Conservation (phyloP, 148 eudicot genomes). For the Diospyros lotus region DNA sequence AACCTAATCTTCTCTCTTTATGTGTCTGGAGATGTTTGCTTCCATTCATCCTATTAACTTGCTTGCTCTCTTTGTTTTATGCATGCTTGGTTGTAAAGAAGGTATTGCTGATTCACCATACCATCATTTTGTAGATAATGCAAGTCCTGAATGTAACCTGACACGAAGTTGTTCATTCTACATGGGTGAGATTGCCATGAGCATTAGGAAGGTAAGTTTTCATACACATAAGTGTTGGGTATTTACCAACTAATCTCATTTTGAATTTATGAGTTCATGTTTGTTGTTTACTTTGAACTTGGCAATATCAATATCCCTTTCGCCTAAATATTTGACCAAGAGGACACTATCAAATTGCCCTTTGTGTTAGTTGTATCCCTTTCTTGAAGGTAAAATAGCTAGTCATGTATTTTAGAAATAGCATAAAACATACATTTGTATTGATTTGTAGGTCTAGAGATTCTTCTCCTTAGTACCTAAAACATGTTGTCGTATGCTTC, state of each 20-base stretch:
- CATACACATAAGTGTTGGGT: neutral
- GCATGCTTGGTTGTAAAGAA: neutral
- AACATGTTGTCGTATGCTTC: neutral
- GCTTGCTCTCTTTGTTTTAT: neutral
- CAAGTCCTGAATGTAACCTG: constrained; percentile 88
- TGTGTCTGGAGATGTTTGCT: too few relatives aligned
- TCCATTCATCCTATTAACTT: neutral
- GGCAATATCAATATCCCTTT: too few relatives aligned
- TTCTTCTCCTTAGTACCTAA: neutral
- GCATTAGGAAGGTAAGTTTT: constrained; percentile 66
- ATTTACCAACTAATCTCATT: neutral
- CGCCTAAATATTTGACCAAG: too few relatives aligned
- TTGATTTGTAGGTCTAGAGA: too few relatives aligned
- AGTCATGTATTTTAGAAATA: too few relatives aligned
- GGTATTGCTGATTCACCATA: constrained; percentile 6
- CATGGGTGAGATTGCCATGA: constrained; percentile 89
- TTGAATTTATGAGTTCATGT: neutral
- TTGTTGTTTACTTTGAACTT: too few relatives aligned
- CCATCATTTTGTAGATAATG: constrained; percentile 50
- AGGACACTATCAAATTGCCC: too few relatives aligned
- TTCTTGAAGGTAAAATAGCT: too few relatives aligned
- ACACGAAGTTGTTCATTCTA: constrained; percentile 70
- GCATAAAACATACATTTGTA: too few relatives aligned
- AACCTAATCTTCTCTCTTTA: too few relatives aligned
- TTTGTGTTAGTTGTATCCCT: too few relatives aligned